These are phyloP conservation scores for Populus euphratica DNA, from an alignment of 345 rosid genomes.

Conservation along the genomic window DNA sequence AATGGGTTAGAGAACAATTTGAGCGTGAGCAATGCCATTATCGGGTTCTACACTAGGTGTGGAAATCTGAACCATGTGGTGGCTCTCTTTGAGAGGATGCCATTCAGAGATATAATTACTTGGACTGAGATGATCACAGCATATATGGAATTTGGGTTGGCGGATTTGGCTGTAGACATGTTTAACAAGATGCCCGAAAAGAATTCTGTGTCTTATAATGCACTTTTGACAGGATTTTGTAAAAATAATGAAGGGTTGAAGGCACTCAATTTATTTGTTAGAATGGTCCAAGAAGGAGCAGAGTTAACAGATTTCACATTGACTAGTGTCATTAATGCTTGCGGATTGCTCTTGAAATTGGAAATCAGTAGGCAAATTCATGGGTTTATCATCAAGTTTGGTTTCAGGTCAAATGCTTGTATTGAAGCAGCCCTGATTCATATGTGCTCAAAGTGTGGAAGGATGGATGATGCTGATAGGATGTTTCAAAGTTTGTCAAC, in stretches of 20 bases:
- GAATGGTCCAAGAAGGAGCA: slow-evolving; percentile 52
- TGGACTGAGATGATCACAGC: slow-evolving; percentile 65
- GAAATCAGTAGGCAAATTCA: slow-evolving; percentile 67
- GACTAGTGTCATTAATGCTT: slow-evolving; percentile 57
- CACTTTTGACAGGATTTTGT: slow-evolving; percentile 66
- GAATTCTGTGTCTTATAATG: slow-evolving; percentile 56
- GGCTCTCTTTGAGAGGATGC: slow-evolving; percentile 49
- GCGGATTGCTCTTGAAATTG: slow-evolving; percentile 46
- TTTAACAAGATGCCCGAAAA: slow-evolving; percentile 61
- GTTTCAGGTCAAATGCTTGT: slow-evolving; percentile 48
- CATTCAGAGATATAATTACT: slow-evolving; percentile 51
- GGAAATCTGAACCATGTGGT: slow-evolving; percentile 43
- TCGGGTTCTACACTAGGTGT: slow-evolving; percentile 56
- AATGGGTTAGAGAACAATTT: slow-evolving; percentile 46
- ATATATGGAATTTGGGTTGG: slow-evolving; percentile 62
- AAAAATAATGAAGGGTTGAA: slow-evolving; percentile 47
- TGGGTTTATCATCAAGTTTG: slow-evolving; percentile 63
- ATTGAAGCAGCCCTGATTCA: slow-evolving; percentile 70
- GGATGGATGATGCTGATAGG: slow-evolving; percentile 70
- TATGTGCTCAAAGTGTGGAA: slow-evolving; percentile 77
- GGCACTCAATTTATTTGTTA: slow-evolving; percentile 47
- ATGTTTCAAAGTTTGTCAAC: slow-evolving; percentile 53
- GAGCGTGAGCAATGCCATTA: slow-evolving; percentile 64
- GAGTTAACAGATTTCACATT: slow-evolving; percentile 62
- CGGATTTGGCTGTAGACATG: slow-evolving; percentile 55